These are phyloP conservation scores for Chaetomium sp. DNA, from an alignment of 2,329 filamentous ascomycete genomes.

Conservation along the genomic window DNA sequence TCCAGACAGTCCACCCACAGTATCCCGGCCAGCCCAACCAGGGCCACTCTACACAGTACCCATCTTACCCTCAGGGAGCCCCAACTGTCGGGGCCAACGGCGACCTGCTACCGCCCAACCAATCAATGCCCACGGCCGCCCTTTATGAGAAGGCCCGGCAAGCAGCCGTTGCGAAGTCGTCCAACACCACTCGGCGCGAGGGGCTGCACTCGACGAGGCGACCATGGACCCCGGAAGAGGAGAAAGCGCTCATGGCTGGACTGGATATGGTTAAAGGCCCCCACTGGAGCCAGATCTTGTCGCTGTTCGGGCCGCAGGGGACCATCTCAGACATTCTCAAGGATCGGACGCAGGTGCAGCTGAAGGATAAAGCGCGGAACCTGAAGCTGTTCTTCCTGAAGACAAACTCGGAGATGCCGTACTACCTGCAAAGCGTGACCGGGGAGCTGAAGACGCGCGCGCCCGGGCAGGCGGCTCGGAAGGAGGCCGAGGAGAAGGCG, in stretches of 20 bases:
- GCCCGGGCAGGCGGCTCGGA: conserved; percentile 64
- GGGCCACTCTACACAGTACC: conserved; percentile 11
- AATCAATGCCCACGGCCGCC: conserved; percentile 47
- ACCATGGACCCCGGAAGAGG: conserved; percentile 84
- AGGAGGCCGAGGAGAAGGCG: conserved; percentile 59
- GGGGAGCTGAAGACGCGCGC: conserved; percentile 83
- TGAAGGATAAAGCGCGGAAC: conserved; percentile 89
- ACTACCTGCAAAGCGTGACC: conserved; percentile 79
- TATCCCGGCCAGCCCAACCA: conserved; percentile 17
- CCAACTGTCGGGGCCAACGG: conserved; percentile 27
- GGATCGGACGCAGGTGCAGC: conserved; percentile 82
- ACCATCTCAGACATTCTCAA: conserved; percentile 77
- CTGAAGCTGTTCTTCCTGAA: conserved; percentile 89
- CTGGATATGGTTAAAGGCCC: conserved; percentile 84
- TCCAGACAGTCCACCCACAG: conserved; percentile 9
- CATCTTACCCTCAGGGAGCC: conserved; percentile 25
- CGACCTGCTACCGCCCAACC: conserved; percentile 46
- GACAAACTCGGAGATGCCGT: conserved; percentile 83
- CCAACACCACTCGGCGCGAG: conserved; percentile 49
- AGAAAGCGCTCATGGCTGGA: conserved; percentile 82
- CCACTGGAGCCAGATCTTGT: conserved; percentile 88
- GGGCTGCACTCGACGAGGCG: conserved; percentile 59
- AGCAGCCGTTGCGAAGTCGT: conserved; percentile 50
- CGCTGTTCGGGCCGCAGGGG: conserved; percentile 73
- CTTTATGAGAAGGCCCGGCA: conserved; percentile 55